A percentile compares a stretch with the other conserved stretches of the same genome.
phyloP scores from a whole-genome alignment of 2,329 filamentous ascomycete genomes.

The Aureobasidium mangrovei region DNA sequence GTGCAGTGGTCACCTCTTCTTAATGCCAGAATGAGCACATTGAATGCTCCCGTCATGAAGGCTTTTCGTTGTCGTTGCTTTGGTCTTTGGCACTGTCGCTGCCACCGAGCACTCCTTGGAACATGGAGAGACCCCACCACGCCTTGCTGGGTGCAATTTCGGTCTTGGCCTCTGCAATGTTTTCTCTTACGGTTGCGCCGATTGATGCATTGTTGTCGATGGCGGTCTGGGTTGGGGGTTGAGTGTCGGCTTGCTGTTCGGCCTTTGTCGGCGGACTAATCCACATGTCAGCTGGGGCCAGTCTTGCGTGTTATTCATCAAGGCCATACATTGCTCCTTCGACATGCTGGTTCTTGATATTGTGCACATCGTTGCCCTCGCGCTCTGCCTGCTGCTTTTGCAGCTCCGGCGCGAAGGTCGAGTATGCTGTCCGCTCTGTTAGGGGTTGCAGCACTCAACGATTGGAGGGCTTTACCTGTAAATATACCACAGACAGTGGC shows the following conservation, averaged over 20 bases:
- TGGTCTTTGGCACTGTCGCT: conserved; percentile 8
- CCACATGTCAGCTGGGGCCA: too few relatives aligned
- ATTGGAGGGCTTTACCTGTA: conserved; percentile 15
- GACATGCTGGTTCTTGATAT: conserved; percentile 19
- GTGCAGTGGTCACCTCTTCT: too few relatives aligned
- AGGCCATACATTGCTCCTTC: not conserved
- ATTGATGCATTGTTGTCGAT: conserved; percentile 11
- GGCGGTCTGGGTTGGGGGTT: conserved; percentile 17
- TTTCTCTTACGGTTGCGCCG: conserved; percentile 6
- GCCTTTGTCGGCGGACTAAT: not conserved
- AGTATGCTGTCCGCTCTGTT: conserved; percentile 19
- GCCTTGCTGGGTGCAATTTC: conserved; percentile 11
- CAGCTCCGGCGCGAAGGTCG: conserved; percentile 24
- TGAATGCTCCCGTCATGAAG: too few relatives aligned
- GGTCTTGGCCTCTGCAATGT: conserved; percentile 5
- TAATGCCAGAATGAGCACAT: too few relatives aligned
- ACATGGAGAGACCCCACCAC: conserved; percentile 15
- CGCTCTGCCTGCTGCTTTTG: conserved; percentile 21
- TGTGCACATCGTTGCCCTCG: conserved; percentile 7
- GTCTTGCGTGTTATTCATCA: too few relatives aligned
- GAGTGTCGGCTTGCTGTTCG: conserved; percentile 14
- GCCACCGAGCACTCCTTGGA: conserved; percentile 13
- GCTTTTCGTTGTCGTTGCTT: not conserved
- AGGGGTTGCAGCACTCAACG: not conserved
- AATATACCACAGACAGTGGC: conserved; percentile 18